phyloP scores from a whole-genome alignment of 768 basidiomycete genomes.

The Leccinum sublutescens region DNA sequence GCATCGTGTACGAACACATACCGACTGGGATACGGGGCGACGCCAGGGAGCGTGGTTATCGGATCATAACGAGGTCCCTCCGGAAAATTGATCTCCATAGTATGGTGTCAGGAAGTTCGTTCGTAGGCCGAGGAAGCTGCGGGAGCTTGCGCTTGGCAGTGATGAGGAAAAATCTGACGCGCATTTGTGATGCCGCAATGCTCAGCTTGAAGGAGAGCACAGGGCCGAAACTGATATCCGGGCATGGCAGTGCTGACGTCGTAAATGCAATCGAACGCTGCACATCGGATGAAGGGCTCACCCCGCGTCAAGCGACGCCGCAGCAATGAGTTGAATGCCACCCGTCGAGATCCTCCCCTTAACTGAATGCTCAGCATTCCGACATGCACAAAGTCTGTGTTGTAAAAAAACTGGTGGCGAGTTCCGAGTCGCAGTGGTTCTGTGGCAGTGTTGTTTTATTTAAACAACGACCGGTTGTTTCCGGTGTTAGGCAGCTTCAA shows the following conservation, averaged over 20 bases:
- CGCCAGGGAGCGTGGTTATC: slow-evolving; percentile 47
- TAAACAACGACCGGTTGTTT: no score
- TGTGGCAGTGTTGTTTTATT: no score
- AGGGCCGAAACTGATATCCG: slow-evolving; percentile 44
- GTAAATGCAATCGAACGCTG: neutral
- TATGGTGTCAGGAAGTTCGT: slow-evolving; percentile 38
- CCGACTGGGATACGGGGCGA: slow-evolving; percentile 45
- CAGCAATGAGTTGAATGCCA: slow-evolving; percentile 63
- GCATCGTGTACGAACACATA: slow-evolving; percentile 68
- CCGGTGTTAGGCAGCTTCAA: no score
- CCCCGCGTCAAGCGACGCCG: slow-evolving; percentile 63
- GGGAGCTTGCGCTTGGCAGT: slow-evolving; percentile 42
- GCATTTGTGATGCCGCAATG: slow-evolving; percentile 49
- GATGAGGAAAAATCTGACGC: slow-evolving; percentile 50
- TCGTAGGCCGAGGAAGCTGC: slow-evolving; percentile 41
- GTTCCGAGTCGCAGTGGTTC: no score
- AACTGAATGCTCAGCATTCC: slow-evolving; percentile 34
- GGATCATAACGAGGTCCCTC: slow-evolving; percentile 40
- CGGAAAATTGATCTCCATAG: slow-evolving; percentile 51
- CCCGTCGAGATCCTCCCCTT: slow-evolving; percentile 71
- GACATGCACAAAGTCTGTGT: slow-evolving; percentile 39
- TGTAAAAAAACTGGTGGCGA: slow-evolving; percentile 29
- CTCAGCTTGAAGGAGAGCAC: slow-evolving; percentile 43
- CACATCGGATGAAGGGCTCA: slow-evolving; percentile 29
- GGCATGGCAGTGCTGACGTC: neutral